Base-by-base conservation (phyloP, 1,284 basidiomycete species). In the Cutaneotrichosporon sp. region DNA sequence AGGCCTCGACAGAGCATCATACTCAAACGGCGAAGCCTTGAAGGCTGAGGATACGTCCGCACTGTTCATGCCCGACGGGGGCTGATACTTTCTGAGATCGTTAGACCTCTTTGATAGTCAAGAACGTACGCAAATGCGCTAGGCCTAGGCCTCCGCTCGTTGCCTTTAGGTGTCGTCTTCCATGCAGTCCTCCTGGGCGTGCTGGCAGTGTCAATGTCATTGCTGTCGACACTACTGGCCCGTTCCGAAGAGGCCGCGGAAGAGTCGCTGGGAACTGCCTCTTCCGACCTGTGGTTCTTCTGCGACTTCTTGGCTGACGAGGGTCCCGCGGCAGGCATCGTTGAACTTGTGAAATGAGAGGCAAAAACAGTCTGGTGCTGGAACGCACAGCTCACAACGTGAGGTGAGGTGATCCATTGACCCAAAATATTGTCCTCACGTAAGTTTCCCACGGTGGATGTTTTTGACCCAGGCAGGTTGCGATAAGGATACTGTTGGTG, bases 41-140 rank as follows among this genome's bases (percentile, higher is more conserved):
- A 70, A 65, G 3, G 58, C 47, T 4, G 63, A 51, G 8, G 61
- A 52, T 8, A 65, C 46, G 12, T 54, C 46, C 15, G 71, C 37
- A 9, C 61, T 51, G 33, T 62, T 55, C 68, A 73, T 70, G 1
- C 72, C 72, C 1, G 51, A 36, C 4, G 72, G 74, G 5, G 74
- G 69, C 22, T 59, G 52, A 53, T 71, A 73, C 18, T 9, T 22
- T 17, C 14, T 8, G 21, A 26, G 13, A 9, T 33, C 22, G n/a
- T 33, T 12, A 7, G 41, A n/a, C n/a, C n/a, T n/a, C n/a, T n/a
- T n/a, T n/a, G n/a, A n/a, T n/a, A n/a, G n/a, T n/a, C n/a, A n/a
- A n/a, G n/a, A n/a, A 26, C 46, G 14, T 33, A 34, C 30, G 33
- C 9, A 20, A 43, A 12, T n/a, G n/a, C n/a, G 14, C 34, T 20